A percentile compares a stretch with the other conserved stretches of the same genome.
Evolutionary conservation across 2,329 filamentous ascomycete species (phyloP).

Genomic region (Alternaria triticina): DNA sequence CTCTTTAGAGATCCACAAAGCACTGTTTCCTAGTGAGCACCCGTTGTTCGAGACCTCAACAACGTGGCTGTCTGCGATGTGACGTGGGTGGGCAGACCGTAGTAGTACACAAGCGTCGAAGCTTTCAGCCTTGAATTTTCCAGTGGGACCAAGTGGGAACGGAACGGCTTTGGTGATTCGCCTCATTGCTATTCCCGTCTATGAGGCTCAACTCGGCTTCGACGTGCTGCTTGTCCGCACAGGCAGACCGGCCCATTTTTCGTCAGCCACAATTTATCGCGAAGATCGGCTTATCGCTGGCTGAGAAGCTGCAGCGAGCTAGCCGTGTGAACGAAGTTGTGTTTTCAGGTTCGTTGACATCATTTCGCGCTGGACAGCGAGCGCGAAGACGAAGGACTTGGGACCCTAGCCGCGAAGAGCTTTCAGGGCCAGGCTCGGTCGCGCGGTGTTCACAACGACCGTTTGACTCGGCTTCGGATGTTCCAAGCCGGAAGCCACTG

Average conservation of each 20-base stretch:
- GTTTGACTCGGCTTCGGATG: slow-evolving; percentile 10
- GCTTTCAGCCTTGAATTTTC: slow-evolving; percentile 27
- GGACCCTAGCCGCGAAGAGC: background rate
- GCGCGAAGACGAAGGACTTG: background rate
- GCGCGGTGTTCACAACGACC: background rate
- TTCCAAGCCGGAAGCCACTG: slow-evolving; percentile 24
- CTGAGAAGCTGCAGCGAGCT: background rate
- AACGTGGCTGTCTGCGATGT: slow-evolving; percentile 15
- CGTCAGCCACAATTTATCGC: background rate
- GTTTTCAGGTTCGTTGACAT: slow-evolving; percentile 4
- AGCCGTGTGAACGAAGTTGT: background rate
- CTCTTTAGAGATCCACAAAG: background rate
- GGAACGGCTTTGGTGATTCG: slow-evolving; percentile 2
- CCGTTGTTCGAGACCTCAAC: background rate
- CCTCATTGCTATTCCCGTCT: slow-evolving; percentile 9
- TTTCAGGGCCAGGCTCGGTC: background rate
- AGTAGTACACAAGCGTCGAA: slow-evolving; percentile 13
- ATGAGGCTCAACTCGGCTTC: slow-evolving; percentile 4
- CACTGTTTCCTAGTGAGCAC: background rate
- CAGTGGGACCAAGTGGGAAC: slow-evolving; percentile 13
- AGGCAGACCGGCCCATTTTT: background rate
- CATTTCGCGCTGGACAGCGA: background rate
- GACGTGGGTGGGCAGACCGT: slow-evolving; percentile 22
- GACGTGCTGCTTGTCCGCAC: background rate
- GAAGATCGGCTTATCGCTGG: background rate